Conservation (phyloP, 2,329 filamentous ascomycete genomes). For the Capronia coronata region DNA sequence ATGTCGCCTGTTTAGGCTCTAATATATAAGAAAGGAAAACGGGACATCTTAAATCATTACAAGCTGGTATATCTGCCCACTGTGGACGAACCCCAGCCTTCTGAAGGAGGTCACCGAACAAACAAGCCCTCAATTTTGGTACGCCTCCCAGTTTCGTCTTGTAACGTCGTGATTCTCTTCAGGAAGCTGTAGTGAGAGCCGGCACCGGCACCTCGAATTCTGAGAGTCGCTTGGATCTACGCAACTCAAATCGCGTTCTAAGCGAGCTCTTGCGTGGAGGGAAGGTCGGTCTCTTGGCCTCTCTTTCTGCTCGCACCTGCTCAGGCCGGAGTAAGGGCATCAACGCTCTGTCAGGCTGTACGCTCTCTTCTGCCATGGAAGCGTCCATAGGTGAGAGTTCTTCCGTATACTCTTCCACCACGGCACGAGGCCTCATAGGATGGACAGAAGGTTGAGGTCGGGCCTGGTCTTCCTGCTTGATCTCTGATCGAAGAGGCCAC, state of each 20-base stretch:
- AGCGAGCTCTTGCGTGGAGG: constrained; percentile 15
- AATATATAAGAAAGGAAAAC: too few species aligned
- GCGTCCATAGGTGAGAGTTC: background rate
- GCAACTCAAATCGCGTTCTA: constrained; percentile 2
- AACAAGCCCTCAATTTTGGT: too few species aligned
- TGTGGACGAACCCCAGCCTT: too few species aligned
- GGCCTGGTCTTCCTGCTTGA: background rate
- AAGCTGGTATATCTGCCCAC: too few species aligned
- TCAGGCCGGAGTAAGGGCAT: background rate
- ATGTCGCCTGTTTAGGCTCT: too few species aligned
- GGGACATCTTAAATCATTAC: too few species aligned
- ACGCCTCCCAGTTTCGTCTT: too few species aligned
- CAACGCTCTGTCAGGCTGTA: background rate
- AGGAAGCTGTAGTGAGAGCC: background rate
- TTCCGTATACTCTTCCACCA: background rate
- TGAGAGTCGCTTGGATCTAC: background rate
- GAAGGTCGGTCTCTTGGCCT: background rate
- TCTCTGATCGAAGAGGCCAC: background rate
- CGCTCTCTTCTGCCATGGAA: background rate
- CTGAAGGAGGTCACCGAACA: background rate
- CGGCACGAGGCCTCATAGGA: background rate
- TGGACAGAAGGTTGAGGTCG: background rate
- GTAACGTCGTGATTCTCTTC: background rate
- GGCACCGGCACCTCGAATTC: constrained; percentile 5
- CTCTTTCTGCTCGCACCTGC: background rate